Percentiles rank a stretch among this genome's conserved stretches.
phyloP scores from a whole-genome alignment of 495 filamentous ascomycete species.

The Penicillium salamii region DNA sequence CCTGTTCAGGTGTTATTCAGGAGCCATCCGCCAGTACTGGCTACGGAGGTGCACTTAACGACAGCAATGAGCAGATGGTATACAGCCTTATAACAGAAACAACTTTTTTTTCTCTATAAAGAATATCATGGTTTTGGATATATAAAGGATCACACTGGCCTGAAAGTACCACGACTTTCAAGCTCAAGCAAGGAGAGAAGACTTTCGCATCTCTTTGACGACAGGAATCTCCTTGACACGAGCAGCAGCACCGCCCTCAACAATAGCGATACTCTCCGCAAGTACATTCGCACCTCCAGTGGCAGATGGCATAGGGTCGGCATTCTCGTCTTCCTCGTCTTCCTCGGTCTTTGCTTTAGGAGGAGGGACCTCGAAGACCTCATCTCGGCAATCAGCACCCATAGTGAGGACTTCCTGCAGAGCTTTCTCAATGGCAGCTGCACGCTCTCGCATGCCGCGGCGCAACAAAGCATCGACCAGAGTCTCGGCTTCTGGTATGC shows the following conservation, averaged over 20 bases:
- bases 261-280: slow-evolving; percentile 40
- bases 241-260: slow-evolving; percentile 14
- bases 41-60: too few species aligned
- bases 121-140: not conserved
- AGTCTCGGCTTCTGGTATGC: slow-evolving; percentile 62
- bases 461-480: slow-evolving; percentile 73
- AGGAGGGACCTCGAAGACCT: slow-evolving; percentile 57
- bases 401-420: slow-evolving; percentile 68
- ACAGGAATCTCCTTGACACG: slow-evolving; percentile 35
- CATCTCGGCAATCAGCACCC: slow-evolving; percentile 59
- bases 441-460: slow-evolving; percentile 83
- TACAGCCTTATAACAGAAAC: too few species aligned
- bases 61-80: too few species aligned
- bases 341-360: slow-evolving; percentile 11
- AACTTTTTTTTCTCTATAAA: too few species aligned
- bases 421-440: slow-evolving; percentile 68
- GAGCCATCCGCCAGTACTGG: too few species aligned
- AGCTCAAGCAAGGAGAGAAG: slow-evolving; percentile 52
- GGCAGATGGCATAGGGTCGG: slow-evolving; percentile 20
- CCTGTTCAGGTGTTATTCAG: too few species aligned
- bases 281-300: slow-evolving; percentile 34
- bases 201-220: slow-evolving; percentile 47
- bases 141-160: not conserved
- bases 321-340: slow-evolving; percentile 13
- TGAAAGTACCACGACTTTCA: too few species aligned